These are phyloP conservation scores for Fraxinus greggii DNA, from an alignment of 305 asterid genomes.

Conservation along the genomic window DNA sequence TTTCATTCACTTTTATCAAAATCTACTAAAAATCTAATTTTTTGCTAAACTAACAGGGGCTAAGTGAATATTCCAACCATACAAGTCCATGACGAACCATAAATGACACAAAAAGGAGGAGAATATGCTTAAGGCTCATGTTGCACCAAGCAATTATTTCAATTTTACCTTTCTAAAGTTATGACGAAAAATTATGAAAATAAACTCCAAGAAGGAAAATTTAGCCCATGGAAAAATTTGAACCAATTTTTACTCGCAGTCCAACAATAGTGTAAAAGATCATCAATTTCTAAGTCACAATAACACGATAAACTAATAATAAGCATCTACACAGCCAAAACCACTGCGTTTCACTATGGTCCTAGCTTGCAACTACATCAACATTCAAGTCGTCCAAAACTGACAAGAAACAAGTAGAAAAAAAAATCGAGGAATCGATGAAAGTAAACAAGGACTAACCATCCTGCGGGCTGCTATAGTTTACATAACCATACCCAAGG, in stretches of 20 bases:
- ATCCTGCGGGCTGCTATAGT: conserved; percentile 40
- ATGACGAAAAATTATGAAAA: neutral
- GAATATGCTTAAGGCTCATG: neutral
- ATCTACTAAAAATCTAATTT: neutral
- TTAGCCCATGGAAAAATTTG: neutral
- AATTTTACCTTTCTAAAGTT: neutral
- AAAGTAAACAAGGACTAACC: conserved; percentile 25
- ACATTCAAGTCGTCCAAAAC: neutral
- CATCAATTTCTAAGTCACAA: neutral
- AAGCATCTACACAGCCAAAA: neutral
- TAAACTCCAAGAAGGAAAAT: neutral
- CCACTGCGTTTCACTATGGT: neutral
- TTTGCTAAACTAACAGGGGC: neutral
- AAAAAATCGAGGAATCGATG: neutral
- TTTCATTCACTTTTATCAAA: neutral
- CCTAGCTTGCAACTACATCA: neutral
- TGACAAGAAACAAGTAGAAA: neutral
- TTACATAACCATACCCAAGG: conserved; percentile 47
- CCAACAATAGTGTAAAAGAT: neutral
- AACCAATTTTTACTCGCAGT: neutral
- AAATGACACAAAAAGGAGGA: neutral
- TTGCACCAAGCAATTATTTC: neutral
- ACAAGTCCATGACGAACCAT: neutral
- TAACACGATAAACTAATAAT: neutral
- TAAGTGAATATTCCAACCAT: neutral